Evolutionary conservation across 164 flowering plant species (phyloP).

Genomic region (Macadamia tetraphylla): DNA sequence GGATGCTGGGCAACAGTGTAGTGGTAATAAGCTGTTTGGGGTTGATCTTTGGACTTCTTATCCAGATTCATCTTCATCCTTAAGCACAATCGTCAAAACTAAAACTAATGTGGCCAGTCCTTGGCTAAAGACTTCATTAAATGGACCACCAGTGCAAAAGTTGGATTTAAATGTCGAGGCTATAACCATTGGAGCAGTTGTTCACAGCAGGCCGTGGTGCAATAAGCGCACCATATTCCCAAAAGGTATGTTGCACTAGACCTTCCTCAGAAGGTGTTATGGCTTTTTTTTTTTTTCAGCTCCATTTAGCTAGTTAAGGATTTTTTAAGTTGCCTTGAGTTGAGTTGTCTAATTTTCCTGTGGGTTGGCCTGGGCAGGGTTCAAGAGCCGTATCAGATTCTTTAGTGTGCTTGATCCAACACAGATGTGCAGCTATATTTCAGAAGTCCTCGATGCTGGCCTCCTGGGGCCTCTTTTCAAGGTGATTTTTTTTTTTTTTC

Average conservation of each 20-base stretch:
- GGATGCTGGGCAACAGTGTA: no score
- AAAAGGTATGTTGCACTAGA: conserved; percentile 45
- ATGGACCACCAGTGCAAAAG: conserved; percentile 79
- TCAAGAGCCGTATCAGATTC: conserved; percentile 59
- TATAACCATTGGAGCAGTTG: conserved; percentile 60
- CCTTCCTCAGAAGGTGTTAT: no score
- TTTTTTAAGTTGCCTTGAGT: no score
- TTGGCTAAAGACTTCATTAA: conserved; percentile 85
- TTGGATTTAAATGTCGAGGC: conserved; percentile 76
- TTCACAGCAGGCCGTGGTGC: conserved; percentile 68
- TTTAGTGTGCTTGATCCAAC: conserved; percentile 47
- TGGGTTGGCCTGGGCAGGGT: conserved; percentile 46
- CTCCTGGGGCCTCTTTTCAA: conserved; percentile 76
- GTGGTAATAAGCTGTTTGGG: conserved; percentile 11
- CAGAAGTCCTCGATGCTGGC: conserved; percentile 76
- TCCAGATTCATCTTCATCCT: conserved; percentile 27
- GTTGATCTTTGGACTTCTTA: not conserved
- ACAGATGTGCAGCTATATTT: conserved; percentile 41
- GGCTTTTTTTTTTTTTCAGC: not conserved
- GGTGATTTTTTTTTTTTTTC: conserved; percentile 27
- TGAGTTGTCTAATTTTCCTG: not conserved
- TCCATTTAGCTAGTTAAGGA: no score
- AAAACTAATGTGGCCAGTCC: conserved; percentile 43
- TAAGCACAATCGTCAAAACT: no score
- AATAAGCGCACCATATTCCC: conserved; percentile 76